Conservation (phyloP, 2,329 filamentous ascomycete genomes). For the Phialemonium atrogriseum region DNA sequence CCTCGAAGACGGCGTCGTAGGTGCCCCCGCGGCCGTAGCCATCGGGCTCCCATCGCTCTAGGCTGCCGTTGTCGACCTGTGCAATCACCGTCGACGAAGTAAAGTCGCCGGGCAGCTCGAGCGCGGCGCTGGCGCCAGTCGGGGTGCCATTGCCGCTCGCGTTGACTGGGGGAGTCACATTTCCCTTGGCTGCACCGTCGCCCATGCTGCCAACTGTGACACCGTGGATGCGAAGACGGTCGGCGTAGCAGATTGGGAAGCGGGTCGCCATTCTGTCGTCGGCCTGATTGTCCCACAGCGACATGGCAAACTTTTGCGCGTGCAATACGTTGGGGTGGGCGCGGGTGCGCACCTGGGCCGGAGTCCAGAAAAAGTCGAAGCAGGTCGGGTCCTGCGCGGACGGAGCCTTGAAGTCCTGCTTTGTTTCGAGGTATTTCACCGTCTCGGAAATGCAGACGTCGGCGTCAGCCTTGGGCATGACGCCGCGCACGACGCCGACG, state of each 20-base stretch:
- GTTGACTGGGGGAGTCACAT: constrained; percentile 20
- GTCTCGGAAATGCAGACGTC: constrained; percentile 51
- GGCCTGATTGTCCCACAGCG: constrained; percentile 50
- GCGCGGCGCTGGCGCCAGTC: constrained; percentile 23
- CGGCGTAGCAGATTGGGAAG: constrained; percentile 59
- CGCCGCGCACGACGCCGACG: constrained; percentile 56
- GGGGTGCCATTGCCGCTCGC: constrained; percentile 9
- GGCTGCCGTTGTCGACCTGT: constrained; percentile 56
- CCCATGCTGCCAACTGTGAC: constrained; percentile 26
- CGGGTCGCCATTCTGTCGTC: constrained; percentile 50
- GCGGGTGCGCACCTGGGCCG: constrained; percentile 59
- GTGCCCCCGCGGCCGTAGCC: constrained; percentile 55
- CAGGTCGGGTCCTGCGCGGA: constrained; percentile 57
- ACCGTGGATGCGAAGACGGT: constrained; percentile 59
- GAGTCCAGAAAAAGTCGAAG: constrained; percentile 68
- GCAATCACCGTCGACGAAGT: constrained; percentile 47
- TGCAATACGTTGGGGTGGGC: constrained; percentile 55
- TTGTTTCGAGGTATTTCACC: constrained; percentile 47
- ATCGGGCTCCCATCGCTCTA: constrained; percentile 15
- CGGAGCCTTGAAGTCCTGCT: constrained; percentile 42
- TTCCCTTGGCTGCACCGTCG: constrained; percentile 17
- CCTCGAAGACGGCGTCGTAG: constrained; percentile 45
- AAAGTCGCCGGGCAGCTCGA: constrained; percentile 15
- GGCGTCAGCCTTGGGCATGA: constrained; percentile 49
- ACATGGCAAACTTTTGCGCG: constrained; percentile 59